Conservation (phyloP, 2,329 filamentous ascomycete genomes). For the Neonectria neomacrospora region DNA sequence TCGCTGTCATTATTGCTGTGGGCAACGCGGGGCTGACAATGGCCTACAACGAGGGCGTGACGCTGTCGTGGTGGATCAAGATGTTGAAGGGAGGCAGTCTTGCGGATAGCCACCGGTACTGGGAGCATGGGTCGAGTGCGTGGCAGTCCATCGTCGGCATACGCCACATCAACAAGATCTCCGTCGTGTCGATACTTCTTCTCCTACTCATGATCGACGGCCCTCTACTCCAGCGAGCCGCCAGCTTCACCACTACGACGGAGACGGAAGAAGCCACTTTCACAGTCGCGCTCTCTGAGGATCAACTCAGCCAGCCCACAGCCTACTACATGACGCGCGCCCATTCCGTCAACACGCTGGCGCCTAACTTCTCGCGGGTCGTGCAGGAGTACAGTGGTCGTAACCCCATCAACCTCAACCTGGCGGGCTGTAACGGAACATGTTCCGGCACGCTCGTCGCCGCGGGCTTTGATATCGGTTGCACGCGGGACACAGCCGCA, state of each 20-base stretch:
- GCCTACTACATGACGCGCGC: slow-evolving; percentile 22
- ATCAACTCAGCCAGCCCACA: slow-evolving; percentile 8
- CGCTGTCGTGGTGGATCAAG: slow-evolving; percentile 21
- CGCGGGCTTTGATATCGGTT: slow-evolving; percentile 13
- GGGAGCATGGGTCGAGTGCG: slow-evolving; percentile 18
- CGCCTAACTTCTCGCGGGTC: slow-evolving; percentile 13
- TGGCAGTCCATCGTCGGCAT: slow-evolving; percentile 4
- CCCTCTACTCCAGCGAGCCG: slow-evolving; percentile 12
- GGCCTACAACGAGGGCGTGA: slow-evolving; percentile 17
- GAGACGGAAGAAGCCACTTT: neutral
- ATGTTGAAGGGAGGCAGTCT: slow-evolving; percentile 20
- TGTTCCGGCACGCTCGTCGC: slow-evolving; percentile 15
- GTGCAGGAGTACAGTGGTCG: slow-evolving; percentile 16
- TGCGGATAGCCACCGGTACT: slow-evolving; percentile 19
- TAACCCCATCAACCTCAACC: neutral
- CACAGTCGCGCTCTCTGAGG: neutral
- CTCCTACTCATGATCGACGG: slow-evolving; percentile 8
- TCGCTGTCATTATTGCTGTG: slow-evolving; percentile 14
- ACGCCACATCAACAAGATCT: slow-evolving; percentile 14
- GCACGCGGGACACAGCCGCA: neutral
- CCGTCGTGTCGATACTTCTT: slow-evolving; percentile 10
- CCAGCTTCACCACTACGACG: neutral
- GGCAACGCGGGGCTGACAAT: slow-evolving; percentile 13
- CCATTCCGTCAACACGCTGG: slow-evolving; percentile 3
- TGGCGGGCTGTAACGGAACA: slow-evolving; percentile 12